Conservation (phyloP, 805 yeast species). For the Candida tammaniensis region DNA sequence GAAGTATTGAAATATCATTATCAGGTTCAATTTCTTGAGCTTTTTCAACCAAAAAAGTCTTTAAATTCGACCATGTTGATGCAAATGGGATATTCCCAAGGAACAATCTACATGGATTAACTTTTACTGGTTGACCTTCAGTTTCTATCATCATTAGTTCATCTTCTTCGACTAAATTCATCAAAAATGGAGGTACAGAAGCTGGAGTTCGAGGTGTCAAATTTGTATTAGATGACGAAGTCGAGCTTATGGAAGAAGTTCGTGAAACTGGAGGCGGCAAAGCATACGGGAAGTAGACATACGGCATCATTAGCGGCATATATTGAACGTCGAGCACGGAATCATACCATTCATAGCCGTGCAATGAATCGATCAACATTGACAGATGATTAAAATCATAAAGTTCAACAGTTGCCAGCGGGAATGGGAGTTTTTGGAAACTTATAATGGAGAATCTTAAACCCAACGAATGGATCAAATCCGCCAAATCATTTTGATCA, state of each 20-base stretch:
- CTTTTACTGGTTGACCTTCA: slow-evolving; percentile 28
- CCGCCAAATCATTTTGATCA: slow-evolving; percentile 11
- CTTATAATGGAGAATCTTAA: slow-evolving; percentile 7
- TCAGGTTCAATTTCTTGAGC: slow-evolving; percentile 26
- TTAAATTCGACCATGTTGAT: slow-evolving; percentile 35
- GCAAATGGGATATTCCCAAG: slow-evolving; percentile 56
- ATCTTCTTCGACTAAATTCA: slow-evolving; percentile 20
- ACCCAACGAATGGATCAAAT: slow-evolving; percentile 10
- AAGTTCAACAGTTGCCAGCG: slow-evolving; percentile 4
- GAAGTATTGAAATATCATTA: slow-evolving; percentile 22
- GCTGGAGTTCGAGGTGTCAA: background rate
- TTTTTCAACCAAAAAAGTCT: slow-evolving; percentile 22
- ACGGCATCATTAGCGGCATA: slow-evolving; percentile 4
- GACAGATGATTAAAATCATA: slow-evolving; percentile 2
- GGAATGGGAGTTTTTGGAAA: slow-evolving; percentile 5
- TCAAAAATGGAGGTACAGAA: slow-evolving; percentile 23
- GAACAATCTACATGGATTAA: slow-evolving; percentile 45
- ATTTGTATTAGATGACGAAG: slow-evolving; percentile 1
- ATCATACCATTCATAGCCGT: slow-evolving; percentile 24
- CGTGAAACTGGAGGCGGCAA: slow-evolving; percentile 3
- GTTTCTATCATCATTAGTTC: slow-evolving; percentile 17
- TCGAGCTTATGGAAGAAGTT: slow-evolving; percentile 1
- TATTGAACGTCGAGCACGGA: slow-evolving; percentile 16
- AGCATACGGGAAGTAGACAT: too few relatives aligned
- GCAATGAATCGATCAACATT: slow-evolving; percentile 14